Evolutionary conservation across 768 basidiomycete genomes (phyloP).

Genomic region (Trametopsis cervina): DNA sequence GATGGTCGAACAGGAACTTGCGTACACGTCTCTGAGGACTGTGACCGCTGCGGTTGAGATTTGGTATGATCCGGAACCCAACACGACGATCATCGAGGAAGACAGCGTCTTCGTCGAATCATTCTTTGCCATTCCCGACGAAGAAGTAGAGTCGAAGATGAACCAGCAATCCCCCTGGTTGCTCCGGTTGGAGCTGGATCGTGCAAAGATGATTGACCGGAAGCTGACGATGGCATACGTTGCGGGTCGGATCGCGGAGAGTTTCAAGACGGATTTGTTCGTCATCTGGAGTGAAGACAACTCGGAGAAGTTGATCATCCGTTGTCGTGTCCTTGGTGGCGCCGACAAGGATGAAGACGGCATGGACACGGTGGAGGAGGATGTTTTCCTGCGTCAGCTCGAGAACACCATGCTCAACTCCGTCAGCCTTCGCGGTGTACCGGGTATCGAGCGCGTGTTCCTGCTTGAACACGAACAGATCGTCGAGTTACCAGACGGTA

Average conservation of each 20-base stretch:
- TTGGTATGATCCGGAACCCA: conserved; percentile 94
- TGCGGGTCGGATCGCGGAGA: conserved; percentile 87
- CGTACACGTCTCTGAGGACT: conserved; percentile 89
- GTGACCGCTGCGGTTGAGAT: conserved; percentile 95
- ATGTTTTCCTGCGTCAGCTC: conserved; percentile 91
- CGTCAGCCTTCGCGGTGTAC: conserved; percentile 91
- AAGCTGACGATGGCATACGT: conserved; percentile 94
- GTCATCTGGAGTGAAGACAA: conserved; percentile 99
- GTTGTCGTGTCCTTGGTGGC: conserved; percentile 86
- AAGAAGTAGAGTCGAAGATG: conserved; percentile 86
- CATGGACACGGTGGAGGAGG: conserved; percentile 74
- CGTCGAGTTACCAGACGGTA: conserved; percentile 54
- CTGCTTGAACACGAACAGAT: conserved; percentile 84
- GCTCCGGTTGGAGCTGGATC: conserved; percentile 92
- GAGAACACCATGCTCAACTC: conserved; percentile 97
- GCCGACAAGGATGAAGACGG: conserved; percentile 84
- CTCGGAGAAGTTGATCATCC: conserved; percentile 93
- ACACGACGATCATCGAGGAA: conserved; percentile 91
- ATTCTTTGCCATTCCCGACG: conserved; percentile 99
- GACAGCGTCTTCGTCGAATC: conserved; percentile 95
- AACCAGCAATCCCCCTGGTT: conserved; percentile 96
- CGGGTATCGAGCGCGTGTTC: conserved; percentile 87
- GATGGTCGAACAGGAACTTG: conserved; percentile 87
- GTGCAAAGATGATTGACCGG: conserved; percentile 96
- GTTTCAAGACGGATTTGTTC: conserved; percentile 92